Percentiles rank a stretch among this genome's conserved stretches.
These are phyloP conservation scores for Debaryomyces tyrocola DNA, from an alignment of 805 yeast genomes.

Conservation along the genomic window DNA sequence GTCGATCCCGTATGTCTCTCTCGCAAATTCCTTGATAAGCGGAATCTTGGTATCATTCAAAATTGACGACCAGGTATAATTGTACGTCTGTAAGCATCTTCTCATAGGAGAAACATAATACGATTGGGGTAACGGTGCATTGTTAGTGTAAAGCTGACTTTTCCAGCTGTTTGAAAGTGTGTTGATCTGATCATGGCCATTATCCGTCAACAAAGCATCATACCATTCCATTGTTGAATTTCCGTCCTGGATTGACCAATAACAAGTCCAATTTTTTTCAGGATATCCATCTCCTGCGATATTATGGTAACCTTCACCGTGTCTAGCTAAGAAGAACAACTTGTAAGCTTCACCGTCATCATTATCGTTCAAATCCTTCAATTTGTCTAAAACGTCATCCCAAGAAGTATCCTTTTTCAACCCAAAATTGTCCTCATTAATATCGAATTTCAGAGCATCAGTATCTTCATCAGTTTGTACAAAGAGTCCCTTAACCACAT, in stretches of 20 bases:
- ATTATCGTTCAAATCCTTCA: slow-evolving; percentile 12
- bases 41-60: slow-evolving; percentile 15
- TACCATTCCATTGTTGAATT: slow-evolving; percentile 25
- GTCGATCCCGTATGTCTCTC: slow-evolving; percentile 36
- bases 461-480: slow-evolving; percentile 15
- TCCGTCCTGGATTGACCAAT: slow-evolving; percentile 22
- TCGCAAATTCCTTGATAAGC: slow-evolving; percentile 23
- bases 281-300: slow-evolving; percentile 17
- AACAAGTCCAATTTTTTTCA: slow-evolving; percentile 24
- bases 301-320: slow-evolving; percentile 36
- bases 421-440: slow-evolving; percentile 21
- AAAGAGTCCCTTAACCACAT: slow-evolving; percentile 16
- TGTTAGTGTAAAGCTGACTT: slow-evolving; percentile 10
- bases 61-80: slow-evolving; percentile 21
- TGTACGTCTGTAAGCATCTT: slow-evolving; percentile 31
- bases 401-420: slow-evolving; percentile 18
- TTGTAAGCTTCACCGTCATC: slow-evolving; percentile 14
- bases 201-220: slow-evolving; percentile 29
- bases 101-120: slow-evolving; percentile 32
- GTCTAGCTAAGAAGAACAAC: slow-evolving; percentile 30
- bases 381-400: slow-evolving; percentile 17
- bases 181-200: slow-evolving; percentile 19
- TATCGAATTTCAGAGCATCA: slow-evolving; percentile 12
- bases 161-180: slow-evolving; percentile 15
- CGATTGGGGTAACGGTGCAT: slow-evolving; percentile 24